phyloP scores from a whole-genome alignment of 139 green algal species.

The Pseudopediastrum boryanum region DNA sequence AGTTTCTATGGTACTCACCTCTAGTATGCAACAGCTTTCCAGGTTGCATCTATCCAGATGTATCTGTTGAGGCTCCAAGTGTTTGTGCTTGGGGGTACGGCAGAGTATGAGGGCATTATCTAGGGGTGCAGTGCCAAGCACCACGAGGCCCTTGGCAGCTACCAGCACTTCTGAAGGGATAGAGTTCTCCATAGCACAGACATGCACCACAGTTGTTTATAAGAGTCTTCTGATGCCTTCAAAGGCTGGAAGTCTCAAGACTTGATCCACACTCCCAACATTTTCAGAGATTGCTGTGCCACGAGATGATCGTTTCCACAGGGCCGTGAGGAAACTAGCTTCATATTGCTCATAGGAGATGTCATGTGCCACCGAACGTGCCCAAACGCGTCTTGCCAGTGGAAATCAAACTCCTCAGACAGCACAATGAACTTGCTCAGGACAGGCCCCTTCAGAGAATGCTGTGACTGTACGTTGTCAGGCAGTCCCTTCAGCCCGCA shows the following conservation, averaged over 20 bases:
- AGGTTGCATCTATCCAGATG: not conserved
- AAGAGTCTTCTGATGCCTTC: not conserved
- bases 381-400: too few species aligned
- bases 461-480: too few species aligned
- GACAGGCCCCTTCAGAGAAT: too few species aligned
- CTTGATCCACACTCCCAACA: conserved; percentile 1
- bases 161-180: not conserved
- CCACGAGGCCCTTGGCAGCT: not conserved
- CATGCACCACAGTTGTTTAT: not conserved
- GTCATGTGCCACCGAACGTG: too few species aligned
- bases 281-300: not conserved
- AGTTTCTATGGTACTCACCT: conserved; percentile 4
- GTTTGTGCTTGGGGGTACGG: not conserved
- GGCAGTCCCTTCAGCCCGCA: too few species aligned
- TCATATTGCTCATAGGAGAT: too few species aligned
- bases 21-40: conserved; percentile 5
- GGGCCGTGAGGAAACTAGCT: not conserved
- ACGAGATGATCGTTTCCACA: not conserved
- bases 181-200: not conserved
- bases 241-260: too few species aligned
- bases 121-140: not conserved
- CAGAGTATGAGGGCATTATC: not conserved
- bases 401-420: too few species aligned
- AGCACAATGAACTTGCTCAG: too few species aligned
- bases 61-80: not conserved